phyloP scores from a whole-genome alignment of 202 grass and related monocot species.

The Cymbopogon flexuosus region DNA sequence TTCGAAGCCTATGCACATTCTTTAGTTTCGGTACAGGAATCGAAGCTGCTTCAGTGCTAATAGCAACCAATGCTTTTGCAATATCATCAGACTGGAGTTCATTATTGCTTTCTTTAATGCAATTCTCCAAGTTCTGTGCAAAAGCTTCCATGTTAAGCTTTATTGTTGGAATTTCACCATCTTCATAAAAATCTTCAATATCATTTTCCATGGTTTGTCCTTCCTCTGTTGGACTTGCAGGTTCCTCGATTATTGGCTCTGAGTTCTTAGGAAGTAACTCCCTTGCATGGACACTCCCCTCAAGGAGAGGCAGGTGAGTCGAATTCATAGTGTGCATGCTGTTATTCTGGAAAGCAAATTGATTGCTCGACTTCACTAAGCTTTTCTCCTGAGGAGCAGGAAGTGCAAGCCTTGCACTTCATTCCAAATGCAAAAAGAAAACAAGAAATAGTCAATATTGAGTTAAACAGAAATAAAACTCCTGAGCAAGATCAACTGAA shows the following conservation, averaged over 20 bases:
- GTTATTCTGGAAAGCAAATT: slow-evolving; percentile 37
- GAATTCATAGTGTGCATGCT: slow-evolving; percentile 26
- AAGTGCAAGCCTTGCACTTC: slow-evolving; percentile 68
- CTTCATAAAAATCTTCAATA: slow-evolving; percentile 64
- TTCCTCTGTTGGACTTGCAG: slow-evolving; percentile 60
- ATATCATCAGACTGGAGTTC: slow-evolving; percentile 73
- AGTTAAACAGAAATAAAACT: slow-evolving; percentile 13
- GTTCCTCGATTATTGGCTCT: slow-evolving; percentile 86
- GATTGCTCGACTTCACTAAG: slow-evolving; percentile 42
- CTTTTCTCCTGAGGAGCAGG: slow-evolving; percentile 54
- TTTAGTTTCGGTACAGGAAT: slow-evolving; percentile 87
- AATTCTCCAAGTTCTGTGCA: slow-evolving; percentile 63
- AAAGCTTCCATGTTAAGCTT: slow-evolving; percentile 80
- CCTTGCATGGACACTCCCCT: slow-evolving; percentile 30
- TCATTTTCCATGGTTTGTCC: slow-evolving; percentile 43
- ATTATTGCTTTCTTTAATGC: slow-evolving; percentile 54
- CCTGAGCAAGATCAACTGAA: slow-evolving; percentile 28
- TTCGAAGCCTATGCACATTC: slow-evolving; percentile 68
- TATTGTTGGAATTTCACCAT: slow-evolving; percentile 76
- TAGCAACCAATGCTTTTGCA: slow-evolving; percentile 73
- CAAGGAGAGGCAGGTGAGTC: slow-evolving; percentile 27
- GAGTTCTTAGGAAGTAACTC: slow-evolving; percentile 30
- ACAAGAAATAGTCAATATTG: slow-evolving; percentile 24
- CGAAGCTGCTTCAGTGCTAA: slow-evolving; percentile 72
- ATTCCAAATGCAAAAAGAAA: slow-evolving; percentile 21